A percentile compares a stretch with the other conserved stretches of the same genome.
phyloP scores from a whole-genome alignment of 768 basidiomycete genomes.

The Leccinum ochraceum region DNA sequence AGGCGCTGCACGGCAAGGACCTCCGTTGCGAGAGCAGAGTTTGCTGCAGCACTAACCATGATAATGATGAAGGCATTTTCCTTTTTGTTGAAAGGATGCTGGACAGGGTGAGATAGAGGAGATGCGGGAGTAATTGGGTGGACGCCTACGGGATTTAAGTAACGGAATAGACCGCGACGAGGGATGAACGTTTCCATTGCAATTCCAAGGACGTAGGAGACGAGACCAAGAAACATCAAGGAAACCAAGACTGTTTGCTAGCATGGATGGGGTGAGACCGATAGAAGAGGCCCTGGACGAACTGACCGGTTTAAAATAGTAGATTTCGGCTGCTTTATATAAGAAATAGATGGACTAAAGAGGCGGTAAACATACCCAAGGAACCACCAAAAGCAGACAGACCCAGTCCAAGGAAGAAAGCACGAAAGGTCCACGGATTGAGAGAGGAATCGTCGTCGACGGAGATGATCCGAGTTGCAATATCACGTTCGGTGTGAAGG shows the following conservation, averaged over 20 bases:
- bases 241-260: conserved; percentile 56
- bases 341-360: not conserved
- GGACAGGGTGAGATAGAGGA: conserved; percentile 4
- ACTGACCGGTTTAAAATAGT: conserved; percentile 58
- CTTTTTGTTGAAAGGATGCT: conserved; percentile 62
- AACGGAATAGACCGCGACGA: conserved; percentile 43
- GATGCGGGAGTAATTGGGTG: not conserved
- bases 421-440: conserved; percentile 1
- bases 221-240: conserved; percentile 53
- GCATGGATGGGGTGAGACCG: not conserved
- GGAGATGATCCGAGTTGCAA: conserved; percentile 43
- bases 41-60: conserved; percentile 56
- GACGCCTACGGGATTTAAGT: conserved; percentile 47
- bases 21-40: conserved; percentile 53
- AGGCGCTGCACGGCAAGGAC: conserved; percentile 54
- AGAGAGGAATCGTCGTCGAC: conserved; percentile 4
- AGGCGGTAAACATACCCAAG: not conserved
- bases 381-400: not conserved
- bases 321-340: conserved; percentile 50
- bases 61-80: conserved; percentile 60
- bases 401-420: not conserved
- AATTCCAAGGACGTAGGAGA: conserved; percentile 50
- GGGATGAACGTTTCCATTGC: conserved; percentile 48
- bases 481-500: conserved; percentile 46
- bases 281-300: no score